Evolutionary conservation across 345 rosid genomes (phyloP), one percentile per base, ranked within the genome.

Genomic region (Populus ilicifolia): DNA sequence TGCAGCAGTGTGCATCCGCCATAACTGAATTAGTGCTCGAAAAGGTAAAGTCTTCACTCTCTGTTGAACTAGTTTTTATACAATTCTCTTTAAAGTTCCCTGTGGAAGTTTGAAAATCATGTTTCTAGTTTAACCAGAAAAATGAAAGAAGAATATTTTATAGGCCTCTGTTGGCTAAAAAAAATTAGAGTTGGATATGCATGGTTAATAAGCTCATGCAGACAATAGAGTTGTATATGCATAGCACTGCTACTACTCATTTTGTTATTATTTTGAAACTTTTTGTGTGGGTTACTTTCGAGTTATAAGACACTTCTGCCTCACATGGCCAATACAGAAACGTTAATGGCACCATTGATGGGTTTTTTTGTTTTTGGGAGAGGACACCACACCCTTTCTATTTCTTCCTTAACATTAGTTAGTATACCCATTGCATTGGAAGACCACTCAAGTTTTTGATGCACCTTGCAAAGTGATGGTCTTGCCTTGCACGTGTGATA

Each of bases 1-100:
- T 93, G 89, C 88, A 77, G 84, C 92, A 79, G 77, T 92, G 86
- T 87, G 94, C 98, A 61, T 87, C 91, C 80, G 73, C 90, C 71
- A 87, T 93, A 75, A 71, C 87, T 65, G 97, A 89, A 78, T 76
- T 96, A 85, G 88, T 89, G 71, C 84, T 85, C 70, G 89, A 80
- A 82, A 94, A 89, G 91, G 99, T 88, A 77, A 77, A 18, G 85
- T 70, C 64, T 48, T 65, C 67, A 48, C 63, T 75, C 52, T 43
- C 64, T 21, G 50, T 30, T 33, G 68, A 71, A 38, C 72, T 27
- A 48, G 8, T 7, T n/a, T 63, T 20, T 63, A 9, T 59, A 66
- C 39, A 23, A 23, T 9, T 39, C 30, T 59, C 48, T 38, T 59
- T 61, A 23, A 20, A 36, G 23, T n/a, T 61, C 43, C 20, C 12